Base-by-base conservation (phyloP, 352 stramenopile genomes). In the Pythium angustatum region DNA sequence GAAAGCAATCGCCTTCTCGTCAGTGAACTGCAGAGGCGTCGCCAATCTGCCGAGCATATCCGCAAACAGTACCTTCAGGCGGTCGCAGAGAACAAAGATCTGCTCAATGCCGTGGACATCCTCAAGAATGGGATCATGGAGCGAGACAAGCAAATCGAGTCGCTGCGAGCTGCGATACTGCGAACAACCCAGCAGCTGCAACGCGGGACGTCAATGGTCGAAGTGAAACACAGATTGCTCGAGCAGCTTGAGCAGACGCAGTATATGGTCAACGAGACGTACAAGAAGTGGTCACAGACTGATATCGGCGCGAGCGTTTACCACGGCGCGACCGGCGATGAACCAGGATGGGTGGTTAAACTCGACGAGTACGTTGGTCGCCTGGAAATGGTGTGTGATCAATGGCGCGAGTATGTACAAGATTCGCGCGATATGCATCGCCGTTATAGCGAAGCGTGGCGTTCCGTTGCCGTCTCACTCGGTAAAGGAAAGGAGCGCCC, bases 191-290 rank as follows among this genome's bases (percentile, higher is more conserved):
- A n/a, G n/a, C n/a, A n/a, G n/a, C n/a, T n/a, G n/a, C n/a, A 86
- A 58, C 75, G 75, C 19, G 76, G 78, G 28, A 71, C 77, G 10
- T 84, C 77, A 9, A 78, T 93, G 53, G 70, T 67, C 17, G 81
- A 90, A 48, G 81, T 87, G 31, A 91, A 93, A 68, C 74, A 93
- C 40, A 88, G 78, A 56, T 62, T 91, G 22, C 41, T 93, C 40
- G 76, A 85, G 41, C 84, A 93, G 66, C 68, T 93, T 2, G 78
- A 91, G 36, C 78, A 93, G 49, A 93, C 84, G 1, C 84, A 91
- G 68, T 87, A 73, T 57, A 90, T 93, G 81, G 86, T 93, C 45
- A 77, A 77, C 21, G 79, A 83, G 58, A 89, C 84, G 24, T 87
- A 88, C 66, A 91, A 93, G 62, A 78, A 84, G 28, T 91, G 78